Evolutionary conservation across 2,329 filamentous ascomycete genomes (phyloP).

Genomic region (Sporothrix schenckii): DNA sequence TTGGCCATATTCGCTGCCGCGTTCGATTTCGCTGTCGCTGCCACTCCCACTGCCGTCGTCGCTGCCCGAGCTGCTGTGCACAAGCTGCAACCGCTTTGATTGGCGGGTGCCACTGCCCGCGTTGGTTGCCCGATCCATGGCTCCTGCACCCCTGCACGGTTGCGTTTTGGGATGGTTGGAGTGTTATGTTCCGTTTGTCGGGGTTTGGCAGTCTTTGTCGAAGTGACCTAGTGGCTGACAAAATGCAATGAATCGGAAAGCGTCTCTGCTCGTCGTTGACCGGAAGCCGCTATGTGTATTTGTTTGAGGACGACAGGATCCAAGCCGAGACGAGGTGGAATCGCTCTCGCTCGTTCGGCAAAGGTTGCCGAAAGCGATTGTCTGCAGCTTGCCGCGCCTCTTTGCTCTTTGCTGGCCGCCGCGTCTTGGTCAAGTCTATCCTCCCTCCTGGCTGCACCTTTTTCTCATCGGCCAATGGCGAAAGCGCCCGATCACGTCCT

Average conservation of each 20-base stretch:
- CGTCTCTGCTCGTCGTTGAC: slow-evolving; percentile 14
- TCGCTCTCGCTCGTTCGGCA: background rate
- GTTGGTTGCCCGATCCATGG: slow-evolving; percentile 31
- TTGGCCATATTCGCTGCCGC: slow-evolving; percentile 13
- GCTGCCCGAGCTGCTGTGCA: slow-evolving; percentile 27
- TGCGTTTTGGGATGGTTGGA: background rate
- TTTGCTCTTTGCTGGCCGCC: background rate
- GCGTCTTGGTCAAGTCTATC: background rate
- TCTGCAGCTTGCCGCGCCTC: background rate
- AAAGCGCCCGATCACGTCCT: background rate
- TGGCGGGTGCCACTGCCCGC: slow-evolving; percentile 29
- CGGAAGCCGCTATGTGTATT: background rate
- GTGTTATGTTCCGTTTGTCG: background rate
- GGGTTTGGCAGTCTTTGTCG: background rate
- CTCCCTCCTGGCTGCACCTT: background rate
- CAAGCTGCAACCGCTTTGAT: slow-evolving; percentile 31
- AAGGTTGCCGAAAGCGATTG: background rate
- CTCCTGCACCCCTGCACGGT: background rate
- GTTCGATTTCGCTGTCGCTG: background rate
- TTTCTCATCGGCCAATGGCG: background rate
- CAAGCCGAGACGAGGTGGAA: background rate
- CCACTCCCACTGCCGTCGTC: background rate
- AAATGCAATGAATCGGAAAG: slow-evolving; percentile 5
- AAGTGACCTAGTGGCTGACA: background rate
- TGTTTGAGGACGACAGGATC: slow-evolving; percentile 2